Base-by-base conservation (phyloP, 495 filamentous ascomycete genomes). In the Aspergillus leporis region DNA sequence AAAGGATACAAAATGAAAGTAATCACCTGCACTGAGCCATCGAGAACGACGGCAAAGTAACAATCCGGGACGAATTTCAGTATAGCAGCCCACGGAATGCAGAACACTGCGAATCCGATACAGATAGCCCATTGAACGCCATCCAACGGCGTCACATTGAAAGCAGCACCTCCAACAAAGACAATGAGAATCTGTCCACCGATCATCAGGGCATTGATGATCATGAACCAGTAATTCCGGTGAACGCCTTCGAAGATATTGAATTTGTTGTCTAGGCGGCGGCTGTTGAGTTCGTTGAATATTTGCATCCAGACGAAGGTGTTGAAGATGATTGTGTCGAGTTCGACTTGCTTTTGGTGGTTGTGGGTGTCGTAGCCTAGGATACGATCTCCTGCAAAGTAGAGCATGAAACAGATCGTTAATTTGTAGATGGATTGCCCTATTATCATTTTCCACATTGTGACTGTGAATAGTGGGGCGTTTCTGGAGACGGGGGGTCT, bases 281-380 rank as follows among this genome's bases (percentile, higher is more conserved):
- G 90, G 73, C 91, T 93, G 80, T 94, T 96, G 84, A 91, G 92
- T 69, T 93, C 88, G 72, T 96, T 96, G 78, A 95, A 96, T 60
- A 96, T 93, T 59, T 96, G 91, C 91, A 96, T 94, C 91, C 91
- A 96, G 21, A 96, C 91, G 55, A 96, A 96, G 5, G 90, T 90
- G 75, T 96, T 96, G 82, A 96, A 96, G 8, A 96, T 88, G 41
- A 95, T 78, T 0, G 89, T 91, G 46, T 83, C 73, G 50, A 92
- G 77, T 61, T 89, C 74, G 1, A 67, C 73, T 10, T 78, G 51
- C 0, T 68, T 65, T 32, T 73, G 59, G 18, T 77, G 70, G 14
- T 66, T 66, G 9, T 71, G 66, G 10, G 85, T 82, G 25, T 68
- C 57, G 46, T 80, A 80, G 25, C 62, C 66, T 21, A 93, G 81